Conservation (phyloP, 768 basidiomycete species). For the Hemileccinum rubropunctum region DNA sequence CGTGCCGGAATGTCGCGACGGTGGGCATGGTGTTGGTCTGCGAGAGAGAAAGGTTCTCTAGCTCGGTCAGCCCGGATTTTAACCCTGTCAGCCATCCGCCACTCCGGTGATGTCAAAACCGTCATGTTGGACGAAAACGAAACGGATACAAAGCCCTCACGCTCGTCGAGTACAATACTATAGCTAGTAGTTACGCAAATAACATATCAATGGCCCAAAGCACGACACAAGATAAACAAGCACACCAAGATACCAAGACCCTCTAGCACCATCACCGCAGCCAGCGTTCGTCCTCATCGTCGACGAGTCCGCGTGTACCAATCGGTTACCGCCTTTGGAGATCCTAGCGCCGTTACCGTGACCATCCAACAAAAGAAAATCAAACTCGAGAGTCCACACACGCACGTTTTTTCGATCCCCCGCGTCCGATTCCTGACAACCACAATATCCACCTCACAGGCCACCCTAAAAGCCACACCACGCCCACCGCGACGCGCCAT, state of each 20-base stretch:
- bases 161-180: no score
- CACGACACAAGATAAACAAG: no score
- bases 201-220: no score
- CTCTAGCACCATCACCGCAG: no score
- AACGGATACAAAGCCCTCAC: no score
- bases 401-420: conserved; percentile 5
- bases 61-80: background rate
- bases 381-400: background rate
- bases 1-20: conserved; percentile 1
- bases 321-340: background rate
- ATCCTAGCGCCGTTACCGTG: no score
- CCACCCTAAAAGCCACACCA: background rate
- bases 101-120: background rate
- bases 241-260: no score
- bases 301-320: background rate
- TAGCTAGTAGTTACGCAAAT: no score
- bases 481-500: background rate
- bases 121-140: background rate
- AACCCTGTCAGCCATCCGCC: background rate
- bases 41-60: background rate
- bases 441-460: conserved; percentile 1
- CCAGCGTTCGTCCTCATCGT: no score
- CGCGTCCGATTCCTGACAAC: conserved; percentile 15
- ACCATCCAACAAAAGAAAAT: background rate
- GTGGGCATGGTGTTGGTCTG: conserved; percentile 7